A percentile compares a stretch with the other conserved stretches of the same genome.
Evolutionary conservation across 192 early-diverging fungal genomes (phyloP).

Genomic region (Coemansia sp.): DNA sequence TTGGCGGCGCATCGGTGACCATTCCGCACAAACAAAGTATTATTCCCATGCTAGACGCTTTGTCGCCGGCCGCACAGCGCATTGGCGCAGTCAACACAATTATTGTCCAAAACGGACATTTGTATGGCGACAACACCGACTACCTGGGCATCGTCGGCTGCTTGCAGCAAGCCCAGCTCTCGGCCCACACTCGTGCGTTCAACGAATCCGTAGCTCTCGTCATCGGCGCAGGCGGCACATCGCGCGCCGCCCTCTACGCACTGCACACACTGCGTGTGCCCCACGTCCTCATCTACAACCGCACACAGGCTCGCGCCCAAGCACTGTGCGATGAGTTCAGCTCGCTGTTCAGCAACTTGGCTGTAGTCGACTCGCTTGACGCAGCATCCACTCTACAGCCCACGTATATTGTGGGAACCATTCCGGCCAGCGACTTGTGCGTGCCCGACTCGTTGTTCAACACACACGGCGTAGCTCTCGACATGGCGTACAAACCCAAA

Average conservation of each 20-base stretch:
- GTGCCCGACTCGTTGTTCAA: constrained; percentile 59
- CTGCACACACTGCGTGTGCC: constrained; percentile 67
- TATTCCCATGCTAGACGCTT: constrained; percentile 68
- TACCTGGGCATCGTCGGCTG: constrained; percentile 82
- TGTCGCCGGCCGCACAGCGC: constrained; percentile 72
- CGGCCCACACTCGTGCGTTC: constrained; percentile 7
- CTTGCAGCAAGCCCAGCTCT: constrained; percentile 54
- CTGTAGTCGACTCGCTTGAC: constrained; percentile 53
- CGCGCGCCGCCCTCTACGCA: constrained; percentile 86
- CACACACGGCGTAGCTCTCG: constrained; percentile 74
- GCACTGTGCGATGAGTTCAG: constrained; percentile 64
- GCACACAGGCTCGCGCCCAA: constrained; percentile 74
- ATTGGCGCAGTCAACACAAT: constrained; percentile 98
- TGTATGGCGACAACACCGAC: constrained; percentile 95
- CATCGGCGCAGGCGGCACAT: constrained; percentile 93
- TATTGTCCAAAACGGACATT: constrained; percentile 24
- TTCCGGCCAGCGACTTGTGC: constrained; percentile 76
- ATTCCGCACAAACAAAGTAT: constrained; percentile 92
- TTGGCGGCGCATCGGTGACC: constrained; percentile 95
- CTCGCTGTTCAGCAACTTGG: constrained; percentile 52
- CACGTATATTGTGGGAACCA: constrained; percentile 74
- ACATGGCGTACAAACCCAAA: constrained; percentile 92
- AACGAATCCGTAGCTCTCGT: constrained; percentile 65
- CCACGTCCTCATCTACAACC: constrained; percentile 83
- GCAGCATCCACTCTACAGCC: constrained; percentile 27